Evolutionary conservation across 352 stramenopile genomes (phyloP).

Genomic region (Phytophthora multivora): DNA sequence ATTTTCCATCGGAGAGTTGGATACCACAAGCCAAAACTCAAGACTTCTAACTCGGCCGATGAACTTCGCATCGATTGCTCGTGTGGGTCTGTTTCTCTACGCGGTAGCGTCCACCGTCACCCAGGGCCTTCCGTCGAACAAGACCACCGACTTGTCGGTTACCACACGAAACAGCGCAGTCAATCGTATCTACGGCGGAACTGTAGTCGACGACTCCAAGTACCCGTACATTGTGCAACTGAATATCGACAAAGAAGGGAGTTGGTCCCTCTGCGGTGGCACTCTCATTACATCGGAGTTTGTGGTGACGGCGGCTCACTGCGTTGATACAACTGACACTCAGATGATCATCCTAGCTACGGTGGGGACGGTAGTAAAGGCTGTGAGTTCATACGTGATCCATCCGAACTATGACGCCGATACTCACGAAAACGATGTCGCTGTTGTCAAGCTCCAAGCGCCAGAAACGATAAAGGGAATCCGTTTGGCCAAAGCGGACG

Average conservation of each 20-base stretch:
- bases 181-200: constrained; percentile 5
- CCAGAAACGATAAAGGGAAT: constrained; percentile 30
- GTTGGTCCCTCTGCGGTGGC: constrained; percentile 38
- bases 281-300: constrained; percentile 37
- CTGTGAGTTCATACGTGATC: constrained; percentile 1
- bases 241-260: background rate
- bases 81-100: too few species aligned
- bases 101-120: too few species aligned
- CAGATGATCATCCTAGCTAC: too few species aligned
- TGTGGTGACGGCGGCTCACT: constrained; percentile 65
- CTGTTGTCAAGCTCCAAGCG: constrained; percentile 46
- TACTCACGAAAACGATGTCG: constrained; percentile 25
- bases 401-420: too few species aligned
- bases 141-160: too few species aligned
- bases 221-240: constrained; percentile 2
- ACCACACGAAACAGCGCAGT: too few species aligned
- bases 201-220: background rate
- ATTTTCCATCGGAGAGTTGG: too few species aligned
- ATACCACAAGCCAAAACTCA: too few species aligned
- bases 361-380: background rate
- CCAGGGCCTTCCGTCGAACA: too few species aligned
- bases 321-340: constrained; percentile 24
- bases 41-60: too few species aligned
- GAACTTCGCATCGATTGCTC: too few species aligned
- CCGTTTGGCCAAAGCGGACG: constrained; percentile 18